Evolutionary conservation across 345 rosid species (phyloP).

Genomic region (Populus euphratica): DNA sequence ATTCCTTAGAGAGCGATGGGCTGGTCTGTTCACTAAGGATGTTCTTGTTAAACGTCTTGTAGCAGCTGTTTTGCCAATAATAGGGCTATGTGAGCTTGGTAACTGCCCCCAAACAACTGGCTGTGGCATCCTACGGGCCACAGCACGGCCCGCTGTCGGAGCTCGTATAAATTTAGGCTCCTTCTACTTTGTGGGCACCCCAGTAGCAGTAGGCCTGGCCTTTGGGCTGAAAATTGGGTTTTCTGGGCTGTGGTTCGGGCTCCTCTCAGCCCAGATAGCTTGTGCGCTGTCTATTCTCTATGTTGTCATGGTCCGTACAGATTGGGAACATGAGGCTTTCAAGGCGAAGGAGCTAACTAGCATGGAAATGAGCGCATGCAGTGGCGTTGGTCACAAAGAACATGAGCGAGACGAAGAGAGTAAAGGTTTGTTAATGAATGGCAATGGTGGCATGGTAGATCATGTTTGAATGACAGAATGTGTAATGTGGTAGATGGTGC

Average conservation of each 20-base stretch:
- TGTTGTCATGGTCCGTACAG: slow-evolving; percentile 55
- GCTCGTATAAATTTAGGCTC: slow-evolving; percentile 82
- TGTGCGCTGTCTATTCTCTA: slow-evolving; percentile 68
- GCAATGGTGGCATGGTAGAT: slow-evolving; percentile 1
- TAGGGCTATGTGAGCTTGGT: slow-evolving; percentile 89
- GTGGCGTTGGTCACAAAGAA: background rate
- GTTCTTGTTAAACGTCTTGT: slow-evolving; percentile 58
- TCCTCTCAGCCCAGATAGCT: slow-evolving; percentile 82
- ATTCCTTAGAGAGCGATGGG: slow-evolving; percentile 65
- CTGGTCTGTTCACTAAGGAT: slow-evolving; percentile 66
- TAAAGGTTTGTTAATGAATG: slow-evolving; percentile 13
- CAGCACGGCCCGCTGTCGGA: slow-evolving; percentile 73
- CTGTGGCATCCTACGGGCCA: slow-evolving; percentile 89
- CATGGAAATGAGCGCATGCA: slow-evolving; percentile 37
- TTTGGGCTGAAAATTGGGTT: slow-evolving; percentile 72
- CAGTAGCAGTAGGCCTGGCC: slow-evolving; percentile 83
- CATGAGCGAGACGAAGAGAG: slow-evolving; percentile 9
- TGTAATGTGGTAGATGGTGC: background rate
- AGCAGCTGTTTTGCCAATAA: slow-evolving; percentile 76
- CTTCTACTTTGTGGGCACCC: slow-evolving; percentile 90
- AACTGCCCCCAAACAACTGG: slow-evolving; percentile 98
- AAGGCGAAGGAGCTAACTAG: slow-evolving; percentile 58
- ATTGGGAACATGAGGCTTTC: slow-evolving; percentile 84
- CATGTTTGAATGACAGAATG: background rate
- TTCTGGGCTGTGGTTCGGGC: slow-evolving; percentile 88